Percentiles rank a stretch among this genome's conserved stretches.
Conservation (phyloP, 2,329 filamentous ascomycete genomes). For the Botrytis pseudocinerea region DNA sequence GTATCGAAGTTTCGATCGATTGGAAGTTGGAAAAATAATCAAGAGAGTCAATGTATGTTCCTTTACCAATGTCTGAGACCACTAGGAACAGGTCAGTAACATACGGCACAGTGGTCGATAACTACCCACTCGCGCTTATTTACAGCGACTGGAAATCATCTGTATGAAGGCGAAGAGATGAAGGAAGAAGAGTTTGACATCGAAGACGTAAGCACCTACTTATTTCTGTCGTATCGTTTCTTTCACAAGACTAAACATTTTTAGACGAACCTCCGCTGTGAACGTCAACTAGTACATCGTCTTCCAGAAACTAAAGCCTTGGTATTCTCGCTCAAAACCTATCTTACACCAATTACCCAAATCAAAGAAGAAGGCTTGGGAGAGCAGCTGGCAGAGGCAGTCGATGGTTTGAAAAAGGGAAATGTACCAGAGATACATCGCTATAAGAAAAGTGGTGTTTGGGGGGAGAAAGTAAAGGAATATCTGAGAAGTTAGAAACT, state of each 20-base stretch:
- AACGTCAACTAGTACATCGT: constrained; percentile 62
- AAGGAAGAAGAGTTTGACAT: constrained; percentile 47
- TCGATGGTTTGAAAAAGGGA: constrained; percentile 58
- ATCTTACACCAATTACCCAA: constrained; percentile 55
- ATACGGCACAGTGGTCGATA: constrained; percentile 45
- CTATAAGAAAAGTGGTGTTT: constrained; percentile 53
- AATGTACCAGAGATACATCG: constrained; percentile 57
- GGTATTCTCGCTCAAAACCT: constrained; percentile 64
- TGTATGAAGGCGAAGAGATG: constrained; percentile 43
- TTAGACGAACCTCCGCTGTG: constrained; percentile 52
- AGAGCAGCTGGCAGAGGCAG: constrained; percentile 54
- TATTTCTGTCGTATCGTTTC: neutral
- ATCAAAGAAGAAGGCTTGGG: constrained; percentile 58
- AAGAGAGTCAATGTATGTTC: constrained; percentile 51
- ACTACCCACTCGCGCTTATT: constrained; percentile 47
- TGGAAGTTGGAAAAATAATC: constrained; percentile 56
- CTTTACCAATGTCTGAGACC: neutral
- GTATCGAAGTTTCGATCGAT: constrained; percentile 59
- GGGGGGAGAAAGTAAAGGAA: constrained; percentile 38
- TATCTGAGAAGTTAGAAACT: constrained; percentile 33
- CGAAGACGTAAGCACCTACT: constrained; percentile 43
- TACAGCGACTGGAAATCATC: constrained; percentile 44
- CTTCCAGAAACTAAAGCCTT: constrained; percentile 54
- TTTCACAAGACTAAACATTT: neutral
- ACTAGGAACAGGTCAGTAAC: neutral